Conservation (phyloP, 257 asterid species). For the Solanum habrochaites region DNA sequence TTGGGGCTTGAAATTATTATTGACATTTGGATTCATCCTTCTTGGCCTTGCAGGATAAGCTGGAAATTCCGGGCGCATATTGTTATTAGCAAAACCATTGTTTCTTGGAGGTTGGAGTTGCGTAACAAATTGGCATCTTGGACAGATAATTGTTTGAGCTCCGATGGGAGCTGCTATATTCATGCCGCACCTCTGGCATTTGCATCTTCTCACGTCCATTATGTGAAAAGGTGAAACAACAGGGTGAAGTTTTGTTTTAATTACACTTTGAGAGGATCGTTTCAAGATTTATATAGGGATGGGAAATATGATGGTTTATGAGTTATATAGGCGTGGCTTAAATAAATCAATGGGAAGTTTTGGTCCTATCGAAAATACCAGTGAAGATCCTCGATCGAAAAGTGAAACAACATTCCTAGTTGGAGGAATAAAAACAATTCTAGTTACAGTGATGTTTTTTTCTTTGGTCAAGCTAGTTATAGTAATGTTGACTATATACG, state of each 20-base stretch:
- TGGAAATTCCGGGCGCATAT: neutral
- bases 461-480: neutral
- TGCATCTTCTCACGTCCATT: constrained; percentile 34
- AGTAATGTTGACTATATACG: neutral
- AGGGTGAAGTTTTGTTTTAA: neutral
- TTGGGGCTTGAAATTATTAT: neutral
- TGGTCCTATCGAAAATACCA: neutral
- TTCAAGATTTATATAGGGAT: neutral
- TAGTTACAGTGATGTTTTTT: neutral
- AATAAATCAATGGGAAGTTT: neutral
- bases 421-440: neutral
- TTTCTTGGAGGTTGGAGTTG: neutral
- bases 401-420: neutral
- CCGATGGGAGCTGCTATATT: constrained; percentile 19
- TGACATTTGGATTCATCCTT: neutral
- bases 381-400: neutral
- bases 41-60: neutral
- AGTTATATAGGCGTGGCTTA: neutral
- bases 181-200: constrained; percentile 44
- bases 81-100: neutral
- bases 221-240: neutral
- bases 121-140: constrained; percentile 25
- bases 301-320: neutral
- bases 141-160: constrained; percentile 32
- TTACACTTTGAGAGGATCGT: neutral